Evolutionary conservation across 2,329 filamentous ascomycete genomes (phyloP), one percentile per base, ranked within the genome.

Genomic region (Fusarium agapanthi): DNA sequence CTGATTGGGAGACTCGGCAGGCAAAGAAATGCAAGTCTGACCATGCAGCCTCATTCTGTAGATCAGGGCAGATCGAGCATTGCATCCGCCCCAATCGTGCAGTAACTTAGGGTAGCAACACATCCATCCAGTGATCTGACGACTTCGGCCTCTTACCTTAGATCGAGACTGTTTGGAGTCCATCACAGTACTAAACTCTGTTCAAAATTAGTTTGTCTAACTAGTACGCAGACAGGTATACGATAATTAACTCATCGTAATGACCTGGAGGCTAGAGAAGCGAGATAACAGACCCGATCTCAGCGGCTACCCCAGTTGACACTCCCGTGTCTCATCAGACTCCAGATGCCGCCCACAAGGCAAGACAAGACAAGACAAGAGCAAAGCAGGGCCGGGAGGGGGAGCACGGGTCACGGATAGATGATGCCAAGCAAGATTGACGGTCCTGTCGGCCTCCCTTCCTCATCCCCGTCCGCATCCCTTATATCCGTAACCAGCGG

Each of bases 291-390:
- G n/a, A 41, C 53, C 61, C 63, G 74, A 77, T 77, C 70, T 77
- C 50, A 69, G 34, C 40, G 32, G 47, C 38, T 64, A 75, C 69
- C 76, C 74, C 67, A 43, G 76, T 75, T 77, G 76, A 77, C 76
- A 77, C 76, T 77, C 76, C 76, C 76, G 76, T 77, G 76, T 77
- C 76, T 77, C 76, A 77, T 76, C 67, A 74, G 47, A 37, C 63
- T 59, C 58, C 65, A 50, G 62, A 69, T 71, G 65, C 64, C 65
- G 71, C 66, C 54, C 67, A 73, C 73, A 77, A 76, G 75, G 73
- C 75, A 69, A 67, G 68, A 60, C 71, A 76, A 74, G 73, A 68
- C 72, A 71, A 71, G 71, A 73, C 35, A n/a, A 30, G 40, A 45
- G 18, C 44, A 28, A 69, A 65, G 24, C 54, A 45, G n/a, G 54